Conservation (phyloP, 1,284 basidiomycete species). For the Ceratorhiza oryzae-sativae region DNA sequence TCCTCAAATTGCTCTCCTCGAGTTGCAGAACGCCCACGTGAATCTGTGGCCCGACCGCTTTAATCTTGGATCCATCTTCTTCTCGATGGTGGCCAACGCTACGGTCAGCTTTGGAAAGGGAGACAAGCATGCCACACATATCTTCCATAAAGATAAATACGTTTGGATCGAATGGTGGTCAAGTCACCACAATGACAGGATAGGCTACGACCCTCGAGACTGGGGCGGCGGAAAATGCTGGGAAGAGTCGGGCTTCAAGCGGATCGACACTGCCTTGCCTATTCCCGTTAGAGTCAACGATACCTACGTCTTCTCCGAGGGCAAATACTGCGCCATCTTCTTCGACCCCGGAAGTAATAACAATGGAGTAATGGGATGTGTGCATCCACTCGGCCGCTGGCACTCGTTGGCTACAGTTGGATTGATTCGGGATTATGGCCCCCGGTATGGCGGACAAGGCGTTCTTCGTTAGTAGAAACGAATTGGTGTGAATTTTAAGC, state of each 20-base stretch:
- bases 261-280: conserved; percentile 21
- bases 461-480: conserved; percentile 18
- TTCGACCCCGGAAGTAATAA: neutral
- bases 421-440: neutral
- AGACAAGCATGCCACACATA: neutral
- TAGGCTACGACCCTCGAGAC: conserved; percentile 3
- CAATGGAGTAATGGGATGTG: neutral
- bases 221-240: conserved; percentile 13
- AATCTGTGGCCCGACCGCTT: too few species aligned
- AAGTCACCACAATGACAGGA: neutral
- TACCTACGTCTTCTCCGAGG: conserved; percentile 18
- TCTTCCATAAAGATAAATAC: conserved; percentile 21
- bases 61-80: too few species aligned
- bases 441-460: conserved; percentile 16
- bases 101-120: neutral
- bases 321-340: conserved; percentile 1
- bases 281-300: conserved; percentile 5
- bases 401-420: conserved; percentile 4
- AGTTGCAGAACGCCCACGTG: too few species aligned
- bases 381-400: conserved; percentile 1
- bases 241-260: conserved; percentile 17
- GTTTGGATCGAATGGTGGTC: conserved; percentile 22
- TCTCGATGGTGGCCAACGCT: conserved; percentile 2
- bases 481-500: conserved; percentile 1
- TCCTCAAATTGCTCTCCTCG: too few species aligned